phyloP scores from a whole-genome alignment of 2,329 filamentous ascomycete species.

The Cordyceps tenuipes region DNA sequence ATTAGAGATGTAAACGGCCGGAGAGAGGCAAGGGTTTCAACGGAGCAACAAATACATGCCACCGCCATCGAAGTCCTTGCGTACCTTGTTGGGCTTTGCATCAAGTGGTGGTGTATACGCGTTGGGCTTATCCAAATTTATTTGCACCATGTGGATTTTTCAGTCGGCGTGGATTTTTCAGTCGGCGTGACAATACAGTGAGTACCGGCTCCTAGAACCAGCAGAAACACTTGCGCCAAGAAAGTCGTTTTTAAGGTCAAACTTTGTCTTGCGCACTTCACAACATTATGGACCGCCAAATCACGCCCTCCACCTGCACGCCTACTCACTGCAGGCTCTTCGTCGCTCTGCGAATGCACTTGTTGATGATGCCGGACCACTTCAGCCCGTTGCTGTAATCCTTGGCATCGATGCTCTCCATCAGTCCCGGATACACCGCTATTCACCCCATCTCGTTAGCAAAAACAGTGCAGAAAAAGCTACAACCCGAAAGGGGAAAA shows the following conservation, averaged over 20 bases:
- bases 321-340: conserved; percentile 25
- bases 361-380: conserved; percentile 52
- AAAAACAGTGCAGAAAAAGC: background rate
- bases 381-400: conserved; percentile 49
- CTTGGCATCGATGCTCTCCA: conserved; percentile 52
- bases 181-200: background rate
- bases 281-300: background rate
- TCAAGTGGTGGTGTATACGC: too few species aligned
- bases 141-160: too few species aligned
- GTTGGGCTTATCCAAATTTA: too few species aligned
- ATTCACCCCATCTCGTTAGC: conserved; percentile 9
- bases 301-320: background rate
- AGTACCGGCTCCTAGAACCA: background rate
- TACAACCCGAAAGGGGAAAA: too few species aligned
- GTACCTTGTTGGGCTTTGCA: too few species aligned
- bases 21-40: too few species aligned
- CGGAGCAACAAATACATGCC: too few species aligned
- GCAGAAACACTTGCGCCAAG: background rate
- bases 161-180: background rate
- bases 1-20: too few species aligned
- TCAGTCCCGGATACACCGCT: conserved; percentile 55
- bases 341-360: conserved; percentile 39
- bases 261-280: background rate
- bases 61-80: too few species aligned
- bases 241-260: background rate